Evolutionary conservation across 441 rosid genomes (phyloP).

Genomic region (Omphalea diandra): DNA sequence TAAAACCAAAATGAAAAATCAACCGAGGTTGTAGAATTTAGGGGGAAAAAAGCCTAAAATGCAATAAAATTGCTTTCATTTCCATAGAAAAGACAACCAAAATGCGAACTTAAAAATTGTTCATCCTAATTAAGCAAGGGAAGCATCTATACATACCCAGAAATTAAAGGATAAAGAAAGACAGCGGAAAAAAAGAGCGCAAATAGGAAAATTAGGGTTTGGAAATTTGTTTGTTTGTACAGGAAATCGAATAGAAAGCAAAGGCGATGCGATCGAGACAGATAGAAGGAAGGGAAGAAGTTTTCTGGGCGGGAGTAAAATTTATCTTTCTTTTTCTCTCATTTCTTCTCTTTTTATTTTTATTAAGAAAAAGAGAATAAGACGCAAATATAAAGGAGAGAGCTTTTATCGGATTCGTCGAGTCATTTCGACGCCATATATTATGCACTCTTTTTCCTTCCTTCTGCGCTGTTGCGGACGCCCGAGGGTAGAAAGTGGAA

Average conservation of each 20-base stretch:
- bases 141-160: slow-evolving; percentile 6
- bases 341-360: not conserved
- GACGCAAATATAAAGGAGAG: not conserved
- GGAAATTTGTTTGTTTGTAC: not conserved
- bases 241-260: slow-evolving; percentile 17
- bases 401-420: slow-evolving; percentile 30
- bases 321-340: no score
- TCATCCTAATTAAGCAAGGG: not conserved
- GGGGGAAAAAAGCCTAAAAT: not conserved
- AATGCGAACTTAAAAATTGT: no score
- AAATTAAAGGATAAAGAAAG: not conserved
- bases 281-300: not conserved
- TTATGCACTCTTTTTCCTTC: not conserved
- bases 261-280: slow-evolving; percentile 29
- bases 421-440: slow-evolving; percentile 32
- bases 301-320: slow-evolving; percentile 14
- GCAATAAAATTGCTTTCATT: not conserved
- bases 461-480: not conserved
- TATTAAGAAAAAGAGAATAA: not conserved
- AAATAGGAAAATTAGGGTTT: slow-evolving; percentile 15
- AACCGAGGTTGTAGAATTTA: not conserved
- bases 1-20: not conserved
- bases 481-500: not conserved
- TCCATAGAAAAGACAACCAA: not conserved
- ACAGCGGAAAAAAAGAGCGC: not conserved